Evolutionary conservation across 1,284 basidiomycete species (phyloP).

Genomic region (Apiotrichum domesticum): DNA sequence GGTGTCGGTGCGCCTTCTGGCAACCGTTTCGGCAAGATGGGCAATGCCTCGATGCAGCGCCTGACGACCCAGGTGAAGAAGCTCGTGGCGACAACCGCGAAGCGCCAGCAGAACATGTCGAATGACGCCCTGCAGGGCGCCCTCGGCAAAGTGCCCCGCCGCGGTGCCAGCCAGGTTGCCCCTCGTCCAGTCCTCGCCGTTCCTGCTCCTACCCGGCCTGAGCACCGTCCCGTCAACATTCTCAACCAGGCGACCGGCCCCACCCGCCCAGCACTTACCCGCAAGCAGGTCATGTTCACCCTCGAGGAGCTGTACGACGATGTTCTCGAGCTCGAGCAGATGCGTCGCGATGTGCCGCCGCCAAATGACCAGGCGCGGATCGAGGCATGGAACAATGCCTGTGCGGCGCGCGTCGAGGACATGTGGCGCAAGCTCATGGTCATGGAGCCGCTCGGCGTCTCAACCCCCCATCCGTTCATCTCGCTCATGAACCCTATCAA

Average conservation of each 20-base stretch:
- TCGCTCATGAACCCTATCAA: conserved; percentile 82
- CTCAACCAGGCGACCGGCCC: conserved; percentile 37
- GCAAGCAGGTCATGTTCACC: conserved; percentile 69
- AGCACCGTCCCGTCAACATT: conserved; percentile 42
- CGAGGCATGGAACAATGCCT: conserved; percentile 57
- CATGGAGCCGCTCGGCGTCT: conserved; percentile 84
- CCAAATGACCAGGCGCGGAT: conserved; percentile 51
- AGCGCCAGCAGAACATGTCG: conserved; percentile 64
- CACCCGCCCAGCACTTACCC: conserved; percentile 63
- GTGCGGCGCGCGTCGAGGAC: conserved; percentile 59
- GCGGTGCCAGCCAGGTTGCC: conserved; percentile 55
- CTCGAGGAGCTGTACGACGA: conserved; percentile 83
- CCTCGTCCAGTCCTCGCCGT: conserved; percentile 92
- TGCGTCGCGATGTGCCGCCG: conserved; percentile 69
- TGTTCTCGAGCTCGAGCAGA: conserved; percentile 78
- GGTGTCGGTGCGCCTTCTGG: conserved; percentile 62
- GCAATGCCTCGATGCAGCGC: conserved; percentile 67
- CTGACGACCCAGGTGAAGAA: conserved; percentile 97
- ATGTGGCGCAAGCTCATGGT: conserved; percentile 81
- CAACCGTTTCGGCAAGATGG: conserved; percentile 66
- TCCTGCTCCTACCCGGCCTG: conserved; percentile 48
- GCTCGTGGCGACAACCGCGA: conserved; percentile 85
- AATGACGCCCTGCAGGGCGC: conserved; percentile 73
- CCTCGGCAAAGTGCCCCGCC: conserved; percentile 84
- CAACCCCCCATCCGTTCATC: conserved; percentile 93